These are phyloP conservation scores for Plasmodium coatneyi DNA, from an alignment of 169 alveolate genomes.

Conservation along the genomic window DNA sequence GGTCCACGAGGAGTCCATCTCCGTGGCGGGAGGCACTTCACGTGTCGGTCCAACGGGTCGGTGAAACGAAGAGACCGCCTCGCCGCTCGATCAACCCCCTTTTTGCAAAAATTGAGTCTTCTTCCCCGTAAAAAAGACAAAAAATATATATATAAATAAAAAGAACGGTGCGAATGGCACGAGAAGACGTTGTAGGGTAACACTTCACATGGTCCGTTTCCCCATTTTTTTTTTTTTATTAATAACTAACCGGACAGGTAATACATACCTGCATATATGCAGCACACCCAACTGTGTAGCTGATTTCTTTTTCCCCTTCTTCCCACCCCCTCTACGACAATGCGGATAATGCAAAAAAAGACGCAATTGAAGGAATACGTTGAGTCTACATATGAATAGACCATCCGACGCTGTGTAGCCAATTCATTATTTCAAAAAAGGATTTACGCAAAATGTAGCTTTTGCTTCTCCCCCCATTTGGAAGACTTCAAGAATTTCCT, in stretches of 20 bases:
- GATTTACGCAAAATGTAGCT: not conserved
- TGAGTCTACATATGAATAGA: not conserved
- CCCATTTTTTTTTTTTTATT: not conserved
- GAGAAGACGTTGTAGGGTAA: not conserved
- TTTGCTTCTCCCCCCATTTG: not conserved
- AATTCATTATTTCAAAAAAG: not conserved
- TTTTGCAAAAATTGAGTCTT: not conserved
- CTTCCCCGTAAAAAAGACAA: not conserved
- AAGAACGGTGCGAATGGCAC: not conserved
- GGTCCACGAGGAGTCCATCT: constrained; percentile 5
- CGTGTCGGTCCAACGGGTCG: not conserved
- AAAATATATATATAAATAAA: not conserved
- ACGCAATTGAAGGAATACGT: not conserved
- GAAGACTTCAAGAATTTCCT: not conserved
- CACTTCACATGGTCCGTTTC: not conserved
- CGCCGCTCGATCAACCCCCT: not conserved
- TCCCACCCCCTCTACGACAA: not conserved
- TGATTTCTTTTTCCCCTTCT: not conserved
- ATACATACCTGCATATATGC: not conserved
- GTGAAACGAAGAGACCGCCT: not conserved
- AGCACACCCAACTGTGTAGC: not conserved
- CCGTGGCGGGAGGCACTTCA: not conserved
- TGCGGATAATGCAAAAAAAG: not conserved
- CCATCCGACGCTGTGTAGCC: not conserved
- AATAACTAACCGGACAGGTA: not conserved